Conservation (phyloP, 352 stramenopile species). For the Pythium dissimile region DNA sequence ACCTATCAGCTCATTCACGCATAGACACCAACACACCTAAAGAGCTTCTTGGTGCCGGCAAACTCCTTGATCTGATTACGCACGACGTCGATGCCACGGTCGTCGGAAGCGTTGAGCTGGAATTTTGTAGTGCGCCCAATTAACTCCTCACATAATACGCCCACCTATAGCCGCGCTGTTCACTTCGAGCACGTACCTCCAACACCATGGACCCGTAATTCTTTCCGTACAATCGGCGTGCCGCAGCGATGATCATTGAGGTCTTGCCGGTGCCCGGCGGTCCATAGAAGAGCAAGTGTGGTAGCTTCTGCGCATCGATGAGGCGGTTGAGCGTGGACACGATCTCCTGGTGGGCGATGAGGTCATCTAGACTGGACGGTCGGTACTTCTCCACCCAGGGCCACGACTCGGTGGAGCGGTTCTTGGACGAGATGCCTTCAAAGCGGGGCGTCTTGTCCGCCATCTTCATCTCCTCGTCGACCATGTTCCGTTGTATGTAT, state of each 20-base stretch:
- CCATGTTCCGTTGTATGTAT: constrained; percentile 23
- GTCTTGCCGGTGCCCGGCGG: constrained; percentile 97
- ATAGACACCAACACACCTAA: constrained; percentile 41
- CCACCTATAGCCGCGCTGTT: too few species aligned
- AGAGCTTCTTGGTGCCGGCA: constrained; percentile 96
- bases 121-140: too few species aligned
- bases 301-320: constrained; percentile 96
- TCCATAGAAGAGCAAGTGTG: constrained; percentile 97
- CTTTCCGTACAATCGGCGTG: constrained; percentile 94
- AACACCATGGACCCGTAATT: constrained; percentile 95
- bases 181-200: constrained; percentile 52
- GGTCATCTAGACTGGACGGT: constrained; percentile 90
- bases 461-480: constrained; percentile 64
- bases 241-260: constrained; percentile 96
- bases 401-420: constrained; percentile 82
- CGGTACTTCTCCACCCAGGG: constrained; percentile 99
- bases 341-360: constrained; percentile 97
- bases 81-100: constrained; percentile 96
- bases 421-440: constrained; percentile 79
- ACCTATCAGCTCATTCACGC: too few species aligned
- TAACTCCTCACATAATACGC: too few species aligned
- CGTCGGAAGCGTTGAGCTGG: constrained; percentile 97
- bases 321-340: constrained; percentile 94
- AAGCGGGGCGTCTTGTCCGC: constrained; percentile 59
- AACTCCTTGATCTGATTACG: constrained; percentile 99